A percentile compares a stretch with the other conserved stretches of the same genome.
These are phyloP conservation scores for Zygoascus meyerae DNA, from an alignment of 1,139 yeast species.

Conservation along the genomic window DNA sequence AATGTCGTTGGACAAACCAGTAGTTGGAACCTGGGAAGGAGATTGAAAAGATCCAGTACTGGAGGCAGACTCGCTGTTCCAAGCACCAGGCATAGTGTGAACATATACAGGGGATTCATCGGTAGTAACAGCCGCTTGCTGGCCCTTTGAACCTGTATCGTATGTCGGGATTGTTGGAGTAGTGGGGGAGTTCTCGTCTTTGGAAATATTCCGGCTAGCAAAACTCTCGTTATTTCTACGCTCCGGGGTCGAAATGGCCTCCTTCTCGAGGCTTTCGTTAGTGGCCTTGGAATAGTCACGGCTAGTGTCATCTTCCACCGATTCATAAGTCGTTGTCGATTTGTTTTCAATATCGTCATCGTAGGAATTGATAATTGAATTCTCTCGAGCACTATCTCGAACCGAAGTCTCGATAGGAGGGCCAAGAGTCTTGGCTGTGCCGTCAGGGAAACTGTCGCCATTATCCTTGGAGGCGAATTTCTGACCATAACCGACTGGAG, in stretches of 20 bases:
- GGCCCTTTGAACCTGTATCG: neutral
- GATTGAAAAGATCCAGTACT: neutral
- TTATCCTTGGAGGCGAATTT: neutral
- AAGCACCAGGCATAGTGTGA: slow-evolving; percentile 21
- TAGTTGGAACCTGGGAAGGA: neutral
- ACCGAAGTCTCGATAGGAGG: neutral
- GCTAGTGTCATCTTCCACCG: slow-evolving; percentile 14
- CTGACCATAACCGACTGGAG: neutral
- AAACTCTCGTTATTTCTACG: neutral
- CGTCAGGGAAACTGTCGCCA: neutral
- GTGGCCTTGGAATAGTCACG: neutral
- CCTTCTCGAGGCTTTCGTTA: neutral
- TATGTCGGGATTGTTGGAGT: neutral
- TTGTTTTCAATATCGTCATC: slow-evolving; percentile 16
- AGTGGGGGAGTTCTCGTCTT: slow-evolving; percentile 2
- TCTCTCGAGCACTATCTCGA: slow-evolving; percentile 7
- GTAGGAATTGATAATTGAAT: slow-evolving; percentile 9
- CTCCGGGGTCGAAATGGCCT: slow-evolving; percentile 3
- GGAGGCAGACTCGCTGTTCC: slow-evolving; percentile 14
- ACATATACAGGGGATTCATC: neutral
- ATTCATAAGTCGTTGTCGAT: slow-evolving; percentile 19
- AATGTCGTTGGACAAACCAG: no score
- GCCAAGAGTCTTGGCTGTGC: neutral
- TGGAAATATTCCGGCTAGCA: neutral
- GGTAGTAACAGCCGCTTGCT: neutral